These are phyloP conservation scores for Colletotrichum eleusines DNA, from an alignment of 2,329 filamentous ascomycete genomes.

Conservation along the genomic window DNA sequence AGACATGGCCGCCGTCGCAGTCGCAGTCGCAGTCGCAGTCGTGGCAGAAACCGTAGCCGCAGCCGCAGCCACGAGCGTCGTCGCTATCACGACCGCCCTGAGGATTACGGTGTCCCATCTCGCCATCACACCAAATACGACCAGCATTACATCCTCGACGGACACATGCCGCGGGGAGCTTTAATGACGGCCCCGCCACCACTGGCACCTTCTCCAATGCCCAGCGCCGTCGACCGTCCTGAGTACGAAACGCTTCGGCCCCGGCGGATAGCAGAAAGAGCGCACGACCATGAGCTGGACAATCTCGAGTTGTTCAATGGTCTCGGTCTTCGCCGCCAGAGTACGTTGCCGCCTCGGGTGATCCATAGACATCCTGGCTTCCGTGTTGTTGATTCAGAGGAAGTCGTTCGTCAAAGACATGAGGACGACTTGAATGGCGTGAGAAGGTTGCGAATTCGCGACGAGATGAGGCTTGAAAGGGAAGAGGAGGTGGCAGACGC, in stretches of 20 bases:
- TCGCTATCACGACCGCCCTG: conserved; percentile 37
- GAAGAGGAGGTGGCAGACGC: conserved; percentile 20
- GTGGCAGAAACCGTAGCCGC: conserved; percentile 25
- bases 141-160: conserved; percentile 25
- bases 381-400: conserved; percentile 26
- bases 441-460: conserved; percentile 20
- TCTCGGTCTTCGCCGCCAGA: conserved; percentile 22
- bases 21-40: conserved; percentile 14
- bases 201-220: conserved; percentile 7
- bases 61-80: conserved; percentile 36
- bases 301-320: not conserved
- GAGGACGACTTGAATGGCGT: conserved; percentile 35
- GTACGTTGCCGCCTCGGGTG: conserved; percentile 16
- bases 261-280: conserved; percentile 8
- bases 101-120: conserved; percentile 39
- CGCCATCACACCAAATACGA: conserved; percentile 31
- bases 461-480: conserved; percentile 22
- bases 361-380: conserved; percentile 26
- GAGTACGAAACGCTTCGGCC: conserved; percentile 12
- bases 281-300: conserved; percentile 4
- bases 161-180: conserved; percentile 11
- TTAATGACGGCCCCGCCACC: conserved; percentile 8
- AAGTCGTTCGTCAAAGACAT: conserved; percentile 33
- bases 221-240: conserved; percentile 1
- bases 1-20: conserved; percentile 21